phyloP scores from a whole-genome alignment of 768 basidiomycete genomes.

The Piloderma croceum region DNA sequence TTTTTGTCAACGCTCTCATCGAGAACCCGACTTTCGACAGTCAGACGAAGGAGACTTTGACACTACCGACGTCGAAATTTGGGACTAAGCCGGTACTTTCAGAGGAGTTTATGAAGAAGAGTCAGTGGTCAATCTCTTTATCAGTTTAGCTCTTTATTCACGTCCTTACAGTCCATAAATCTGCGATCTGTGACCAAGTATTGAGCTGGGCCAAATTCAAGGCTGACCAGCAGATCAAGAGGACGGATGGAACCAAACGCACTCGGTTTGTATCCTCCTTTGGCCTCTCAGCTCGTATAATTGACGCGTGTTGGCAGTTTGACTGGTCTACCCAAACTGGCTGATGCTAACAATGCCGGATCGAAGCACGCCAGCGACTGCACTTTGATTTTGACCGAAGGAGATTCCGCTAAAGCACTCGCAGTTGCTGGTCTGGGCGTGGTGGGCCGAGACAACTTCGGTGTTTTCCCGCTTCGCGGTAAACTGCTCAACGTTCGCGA shows the following conservation, averaged over 20 bases:
- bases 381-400: conserved; percentile 96
- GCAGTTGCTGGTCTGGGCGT: conserved; percentile 93
- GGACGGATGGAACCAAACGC: conserved; percentile 89
- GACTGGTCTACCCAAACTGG: conserved; percentile 85
- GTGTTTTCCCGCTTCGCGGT: conserved; percentile 96
- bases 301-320: conserved; percentile 44
- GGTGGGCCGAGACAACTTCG: conserved; percentile 94
- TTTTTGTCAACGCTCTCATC: conserved; percentile 92
- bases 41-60: conserved; percentile 96
- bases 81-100: conserved; percentile 78
- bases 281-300: not conserved
- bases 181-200: conserved; percentile 85
- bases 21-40: conserved; percentile 99
- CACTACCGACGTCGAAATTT: conserved; percentile 82
- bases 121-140: conserved; percentile 35
- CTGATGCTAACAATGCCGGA: conserved; percentile 97
- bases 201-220: conserved; percentile 96
- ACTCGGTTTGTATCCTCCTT: conserved; percentile 50
- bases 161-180: conserved; percentile 63
- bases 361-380: conserved; percentile 74
- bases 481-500: conserved; percentile 97
- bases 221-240: conserved; percentile 93
- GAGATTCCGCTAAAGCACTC: conserved; percentile 96
- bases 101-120: conserved; percentile 96
- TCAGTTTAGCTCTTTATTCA: conserved; percentile 2